Conservation (phyloP, 352 stramenopile species). For the Globisporangium alternatum region DNA sequence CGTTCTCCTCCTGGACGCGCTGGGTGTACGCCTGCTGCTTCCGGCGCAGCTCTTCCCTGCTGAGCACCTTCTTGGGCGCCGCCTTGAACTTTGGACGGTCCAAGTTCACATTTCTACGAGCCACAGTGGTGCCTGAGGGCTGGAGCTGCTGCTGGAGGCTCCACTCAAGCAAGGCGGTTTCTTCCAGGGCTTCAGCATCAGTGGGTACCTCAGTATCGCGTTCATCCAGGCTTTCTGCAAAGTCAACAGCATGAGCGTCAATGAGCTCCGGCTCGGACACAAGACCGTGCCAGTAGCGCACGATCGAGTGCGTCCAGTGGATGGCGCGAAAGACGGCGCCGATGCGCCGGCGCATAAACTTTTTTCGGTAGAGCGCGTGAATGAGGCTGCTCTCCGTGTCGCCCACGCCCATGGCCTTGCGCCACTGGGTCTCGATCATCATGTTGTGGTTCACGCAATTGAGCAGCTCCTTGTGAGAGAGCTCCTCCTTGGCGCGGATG, state of each 20-base stretch:
- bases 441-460: constrained; percentile 57
- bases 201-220: neutral
- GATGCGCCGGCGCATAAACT: constrained; percentile 48
- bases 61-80: constrained; percentile 2
- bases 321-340: constrained; percentile 30
- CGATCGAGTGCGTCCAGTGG: constrained; percentile 26
- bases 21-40: constrained; percentile 42
- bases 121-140: neutral
- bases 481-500: constrained; percentile 33
- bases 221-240: neutral
- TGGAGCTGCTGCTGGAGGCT: neutral
- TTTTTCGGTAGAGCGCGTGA: constrained; percentile 57
- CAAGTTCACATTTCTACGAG: neutral
- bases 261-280: constrained; percentile 17
- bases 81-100: neutral
- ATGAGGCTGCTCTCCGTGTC: constrained; percentile 55
- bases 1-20: constrained; percentile 36
- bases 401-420: constrained; percentile 54
- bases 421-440: constrained; percentile 65
- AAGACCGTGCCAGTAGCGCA: constrained; percentile 34
- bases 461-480: constrained; percentile 52
- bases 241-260: neutral
- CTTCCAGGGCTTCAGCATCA: neutral
- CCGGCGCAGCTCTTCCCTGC: constrained; percentile 17
- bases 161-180: neutral